These are phyloP conservation scores for Fraxinus sp. DNA, from an alignment of 305 asterid species.

Conservation along the genomic window DNA sequence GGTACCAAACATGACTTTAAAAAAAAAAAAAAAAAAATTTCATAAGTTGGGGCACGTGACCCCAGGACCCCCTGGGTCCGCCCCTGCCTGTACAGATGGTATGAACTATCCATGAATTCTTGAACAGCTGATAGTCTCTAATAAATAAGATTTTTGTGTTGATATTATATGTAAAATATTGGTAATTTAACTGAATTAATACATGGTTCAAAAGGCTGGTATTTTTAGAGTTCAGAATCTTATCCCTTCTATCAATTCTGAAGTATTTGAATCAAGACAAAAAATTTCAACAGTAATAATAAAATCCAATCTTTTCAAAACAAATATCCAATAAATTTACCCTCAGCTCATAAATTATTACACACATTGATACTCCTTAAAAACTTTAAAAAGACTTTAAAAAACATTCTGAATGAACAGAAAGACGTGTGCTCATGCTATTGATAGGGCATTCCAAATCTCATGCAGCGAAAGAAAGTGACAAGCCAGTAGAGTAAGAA, in stretches of 20 bases:
- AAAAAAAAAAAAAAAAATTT: too few species aligned
- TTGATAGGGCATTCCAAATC: slow-evolving; percentile 8
- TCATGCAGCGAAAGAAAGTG: slow-evolving; percentile 74
- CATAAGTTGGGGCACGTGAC: too few species aligned
- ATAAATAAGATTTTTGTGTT: too few species aligned
- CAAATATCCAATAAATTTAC: background rate
- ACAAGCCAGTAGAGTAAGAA: slow-evolving; percentile 57
- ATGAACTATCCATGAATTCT: background rate
- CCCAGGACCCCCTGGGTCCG: too few species aligned
- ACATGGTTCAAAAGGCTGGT: background rate
- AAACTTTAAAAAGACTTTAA: background rate
- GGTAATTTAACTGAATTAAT: background rate
- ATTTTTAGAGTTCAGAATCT: too few species aligned
- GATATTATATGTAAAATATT: background rate
- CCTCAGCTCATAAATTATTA: background rate
- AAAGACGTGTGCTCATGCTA: background rate
- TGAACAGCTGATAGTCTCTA: background rate
- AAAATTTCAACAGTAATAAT: too few species aligned
- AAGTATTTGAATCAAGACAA: background rate
- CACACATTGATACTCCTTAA: background rate
- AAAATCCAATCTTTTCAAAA: background rate
- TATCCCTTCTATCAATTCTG: too few species aligned
- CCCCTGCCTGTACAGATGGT: background rate
- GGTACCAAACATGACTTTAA: too few species aligned
- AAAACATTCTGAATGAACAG: background rate